These are phyloP conservation scores for Penicillium sp. DNA, from an alignment of 2,329 filamentous ascomycete genomes.

Conservation along the genomic window DNA sequence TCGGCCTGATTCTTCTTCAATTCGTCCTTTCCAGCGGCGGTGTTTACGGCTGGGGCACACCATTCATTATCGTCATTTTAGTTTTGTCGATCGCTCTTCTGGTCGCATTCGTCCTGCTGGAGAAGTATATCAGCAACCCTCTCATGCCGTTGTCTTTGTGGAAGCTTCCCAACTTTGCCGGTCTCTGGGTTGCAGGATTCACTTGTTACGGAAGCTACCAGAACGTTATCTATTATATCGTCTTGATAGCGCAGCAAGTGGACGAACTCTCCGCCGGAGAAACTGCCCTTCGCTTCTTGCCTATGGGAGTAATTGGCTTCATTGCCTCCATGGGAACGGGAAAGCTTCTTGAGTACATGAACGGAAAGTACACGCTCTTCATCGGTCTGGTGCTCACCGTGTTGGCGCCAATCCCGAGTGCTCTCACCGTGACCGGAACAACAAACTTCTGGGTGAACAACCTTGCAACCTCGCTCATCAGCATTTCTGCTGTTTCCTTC, in stretches of 20 bases:
- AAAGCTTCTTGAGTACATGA: constrained; percentile 36
- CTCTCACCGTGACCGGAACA: constrained; percentile 21
- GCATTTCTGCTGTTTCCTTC: constrained; percentile 39
- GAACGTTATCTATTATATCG: constrained; percentile 43
- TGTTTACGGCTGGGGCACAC: constrained; percentile 44
- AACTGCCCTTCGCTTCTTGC: constrained; percentile 40
- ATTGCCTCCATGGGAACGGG: constrained; percentile 35
- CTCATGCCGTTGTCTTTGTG: constrained; percentile 46
- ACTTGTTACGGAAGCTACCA: constrained; percentile 43
- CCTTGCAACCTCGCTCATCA: constrained; percentile 38
- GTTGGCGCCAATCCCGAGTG: constrained; percentile 36
- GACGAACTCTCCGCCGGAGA: constrained; percentile 37
- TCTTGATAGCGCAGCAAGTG: constrained; percentile 40
- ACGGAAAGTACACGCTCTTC: constrained; percentile 37
- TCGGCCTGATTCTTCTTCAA: constrained; percentile 42
- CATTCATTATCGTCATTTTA: constrained; percentile 44
- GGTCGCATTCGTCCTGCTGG: constrained; percentile 36
- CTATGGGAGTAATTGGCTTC: constrained; percentile 41
- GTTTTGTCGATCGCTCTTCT: constrained; percentile 38
- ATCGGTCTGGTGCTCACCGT: constrained; percentile 34
- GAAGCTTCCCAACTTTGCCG: constrained; percentile 46
- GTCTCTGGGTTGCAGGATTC: constrained; percentile 44
- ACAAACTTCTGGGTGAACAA: constrained; percentile 36
- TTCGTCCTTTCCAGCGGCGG: constrained; percentile 46
- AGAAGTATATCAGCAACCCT: constrained; percentile 44